Conservation (phyloP, 345 rosid genomes). For the Syzygium aqueum region DNA sequence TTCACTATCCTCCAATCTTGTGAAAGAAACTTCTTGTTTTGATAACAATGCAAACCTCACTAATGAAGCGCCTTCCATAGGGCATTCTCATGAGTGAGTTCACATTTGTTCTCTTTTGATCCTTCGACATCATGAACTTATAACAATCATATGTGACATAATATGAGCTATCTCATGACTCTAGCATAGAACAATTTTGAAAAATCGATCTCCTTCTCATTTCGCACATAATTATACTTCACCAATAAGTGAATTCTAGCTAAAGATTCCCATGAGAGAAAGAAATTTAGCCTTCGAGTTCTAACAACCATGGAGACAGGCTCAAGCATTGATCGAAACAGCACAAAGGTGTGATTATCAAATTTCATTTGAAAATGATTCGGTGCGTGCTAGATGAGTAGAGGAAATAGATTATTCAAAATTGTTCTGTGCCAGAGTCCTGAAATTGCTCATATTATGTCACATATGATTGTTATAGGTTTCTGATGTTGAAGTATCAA, state of each 20-base stretch:
- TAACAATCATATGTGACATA: not conserved
- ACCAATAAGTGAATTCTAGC: not conserved
- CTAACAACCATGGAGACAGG: not conserved
- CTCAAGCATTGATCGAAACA: not conserved
- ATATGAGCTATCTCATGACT: accelerated
- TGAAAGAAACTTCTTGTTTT: not conserved
- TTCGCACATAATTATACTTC: not conserved
- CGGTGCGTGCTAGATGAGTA: not conserved
- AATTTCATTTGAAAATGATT: not conserved
- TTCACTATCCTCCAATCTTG: not conserved
- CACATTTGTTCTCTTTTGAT: constrained; percentile 28
- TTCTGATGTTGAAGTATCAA: constrained; percentile 50
- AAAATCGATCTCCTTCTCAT: not conserved
- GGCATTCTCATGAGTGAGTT: constrained; percentile 85
- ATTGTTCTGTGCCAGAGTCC: not conserved
- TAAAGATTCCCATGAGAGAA: not conserved
- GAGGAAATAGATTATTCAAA: not conserved
- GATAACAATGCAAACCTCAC: constrained; percentile 24
- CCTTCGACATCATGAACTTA: constrained; percentile 65
- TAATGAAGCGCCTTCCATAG: constrained; percentile 62
- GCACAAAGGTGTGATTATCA: not conserved
- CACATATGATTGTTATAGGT: constrained; percentile 26
- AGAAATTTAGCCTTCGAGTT: not conserved
- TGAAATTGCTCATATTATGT: not conserved
- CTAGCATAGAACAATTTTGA: not conserved